Evolutionary conservation across 176 grass and related monocot species (phyloP), one percentile per base, ranked within the genome.

Genomic region (Avena sativa): DNA sequence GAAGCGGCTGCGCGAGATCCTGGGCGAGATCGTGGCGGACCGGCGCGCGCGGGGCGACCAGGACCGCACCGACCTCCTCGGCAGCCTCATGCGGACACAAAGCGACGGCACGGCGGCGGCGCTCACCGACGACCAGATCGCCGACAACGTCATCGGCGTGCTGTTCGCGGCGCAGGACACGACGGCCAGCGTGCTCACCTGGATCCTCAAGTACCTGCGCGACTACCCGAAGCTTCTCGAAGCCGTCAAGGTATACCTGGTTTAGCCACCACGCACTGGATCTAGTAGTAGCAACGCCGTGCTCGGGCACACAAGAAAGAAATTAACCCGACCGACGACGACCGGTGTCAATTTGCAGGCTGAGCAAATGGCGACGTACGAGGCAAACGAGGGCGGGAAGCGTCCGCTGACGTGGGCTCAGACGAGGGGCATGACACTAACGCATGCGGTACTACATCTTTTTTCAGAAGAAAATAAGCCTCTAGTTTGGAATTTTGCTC

Each of bases 121-220:
- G 82, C 90, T 96, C n/a, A 86, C 47, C 61, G 94, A 96, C 74
- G 92, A 94, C 81, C 91, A 99, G 82, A 43, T 99, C 72, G 87
- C 92, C 21, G 97, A 99, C 86, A 99, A 99, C 88, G 66, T 96
- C 46, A 96, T 99, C 60, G 97, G 97, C 57, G 92, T 99, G 23
- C 87, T 99, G 28, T 99, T 99, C 82, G 97, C 97, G 15, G 97
- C 97, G 47, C 97, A 96, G 83, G 97, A 99, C 91, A 99, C 97
- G 14, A 99, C 97, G 28, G 94, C 97, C 48, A 99, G 97, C 84
- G 90, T 84, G 85, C 94, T 99, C 74, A 99, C 97, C 19, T 99
- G 97, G 97, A 93, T 94, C 71, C 34, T 96, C 47, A 99, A 99
- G 87, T 96, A 94, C 86, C 90, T 99, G 80, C 91, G 90, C 78